These are phyloP conservation scores for Sphagnum magellanicum DNA, from an alignment of 228 moss, liverwort and hornwort species.

Conservation along the genomic window DNA sequence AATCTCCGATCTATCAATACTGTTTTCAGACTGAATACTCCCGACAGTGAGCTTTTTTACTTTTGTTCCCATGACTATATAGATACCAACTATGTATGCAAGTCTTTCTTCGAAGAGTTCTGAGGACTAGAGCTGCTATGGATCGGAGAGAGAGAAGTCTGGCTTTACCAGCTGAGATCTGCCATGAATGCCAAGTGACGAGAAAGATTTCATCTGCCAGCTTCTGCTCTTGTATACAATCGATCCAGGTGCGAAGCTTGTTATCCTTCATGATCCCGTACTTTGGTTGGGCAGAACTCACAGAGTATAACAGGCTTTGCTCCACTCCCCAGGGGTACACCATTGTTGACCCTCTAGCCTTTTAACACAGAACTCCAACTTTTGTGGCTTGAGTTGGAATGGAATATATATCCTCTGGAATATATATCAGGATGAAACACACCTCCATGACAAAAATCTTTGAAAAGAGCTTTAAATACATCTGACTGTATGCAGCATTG, in stretches of 20 bases:
- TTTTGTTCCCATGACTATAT: too few relatives aligned
- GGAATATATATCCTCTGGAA: not conserved
- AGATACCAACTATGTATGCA: too few relatives aligned
- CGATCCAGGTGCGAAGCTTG: constrained; percentile 50
- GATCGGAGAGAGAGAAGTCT: not conserved
- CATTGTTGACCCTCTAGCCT: constrained; percentile 56
- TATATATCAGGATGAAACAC: not conserved
- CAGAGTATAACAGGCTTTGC: constrained; percentile 31
- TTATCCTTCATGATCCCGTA: constrained; percentile 47
- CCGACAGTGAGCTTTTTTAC: too few relatives aligned
- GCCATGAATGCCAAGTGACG: constrained; percentile 69
- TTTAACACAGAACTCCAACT: too few relatives aligned
- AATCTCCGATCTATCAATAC: too few relatives aligned
- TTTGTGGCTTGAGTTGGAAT: not conserved
- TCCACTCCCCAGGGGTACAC: constrained; percentile 65
- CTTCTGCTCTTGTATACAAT: constrained; percentile 60
- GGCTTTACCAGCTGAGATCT: constrained; percentile 39
- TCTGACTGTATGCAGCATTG: too few relatives aligned
- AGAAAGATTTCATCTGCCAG: constrained; percentile 53
- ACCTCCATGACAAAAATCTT: too few relatives aligned
- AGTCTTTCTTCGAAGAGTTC: too few relatives aligned
- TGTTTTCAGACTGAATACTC: too few relatives aligned
- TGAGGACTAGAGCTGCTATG: too few relatives aligned
- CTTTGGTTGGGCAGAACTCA: constrained; percentile 30
- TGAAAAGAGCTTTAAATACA: too few relatives aligned